Evolutionary conservation across 2,329 filamentous ascomycete species (phyloP), one percentile per base, ranked within the genome.

Genomic region (Clonostachys sp.): DNA sequence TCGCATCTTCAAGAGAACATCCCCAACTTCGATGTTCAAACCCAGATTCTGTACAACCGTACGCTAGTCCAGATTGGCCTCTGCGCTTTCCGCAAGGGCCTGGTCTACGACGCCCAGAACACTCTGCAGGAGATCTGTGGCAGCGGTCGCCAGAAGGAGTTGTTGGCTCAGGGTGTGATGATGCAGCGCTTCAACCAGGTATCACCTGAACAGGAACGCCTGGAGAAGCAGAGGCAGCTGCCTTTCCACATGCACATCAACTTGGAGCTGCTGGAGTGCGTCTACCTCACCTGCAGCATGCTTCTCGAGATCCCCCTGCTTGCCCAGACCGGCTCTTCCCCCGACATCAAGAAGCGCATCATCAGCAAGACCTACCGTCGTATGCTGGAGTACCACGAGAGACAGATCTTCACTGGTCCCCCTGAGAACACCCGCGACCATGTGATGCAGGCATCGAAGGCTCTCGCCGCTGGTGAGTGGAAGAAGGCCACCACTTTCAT

Each of bases 171-270:
- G 72, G 95, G 94, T 68, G 90, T 99, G 53, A 96, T 97, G 78
- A 94, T 99, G 68, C 94, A 99, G 75, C 84, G 94, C 58, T 99
- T 91, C 74, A 92, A 83, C 61, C 91, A 96, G 62, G 94, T 99
- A 52, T 94, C 91, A 35, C 94, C 94, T 16, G 94, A 99, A 72
- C 94, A 99, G 72, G 94, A 99, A 75, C 89, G 92, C 56, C 81
- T 97, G 38, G 94, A 99, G 77, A 89, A 94, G 66, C 92, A 97
- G 74, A 86, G 94, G 60, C 94, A 99, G 74, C 81, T 99, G 57
- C 94, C 94, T 36, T 99, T 99, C 85, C 94, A 99, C 77, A 96
- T 99, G 91, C 94, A 99, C 80, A 99, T 99, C 78, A 99, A 99
- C 78, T 81, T 99, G 45, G 94, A 99, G 70, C 83, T 99, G 47